Base-by-base conservation (phyloP, 2,329 filamentous ascomycete genomes). In the Boeremia lycopersici region DNA sequence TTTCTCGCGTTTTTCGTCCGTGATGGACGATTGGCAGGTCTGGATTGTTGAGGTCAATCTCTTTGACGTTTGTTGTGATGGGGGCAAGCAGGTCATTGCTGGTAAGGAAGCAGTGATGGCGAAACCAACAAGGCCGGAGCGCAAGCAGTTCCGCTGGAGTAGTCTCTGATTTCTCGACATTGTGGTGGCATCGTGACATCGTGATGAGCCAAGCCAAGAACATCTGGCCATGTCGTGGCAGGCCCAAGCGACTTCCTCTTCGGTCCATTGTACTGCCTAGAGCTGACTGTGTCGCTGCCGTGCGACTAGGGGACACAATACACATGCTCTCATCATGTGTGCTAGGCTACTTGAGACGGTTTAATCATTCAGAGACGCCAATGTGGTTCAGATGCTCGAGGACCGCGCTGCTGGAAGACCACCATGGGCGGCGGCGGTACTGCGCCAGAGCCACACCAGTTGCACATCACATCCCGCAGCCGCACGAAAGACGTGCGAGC, bases 391-490 rank as follows among this genome's bases (percentile, higher is more conserved):
- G 17, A 40, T 30, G 30, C 41, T 25, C 52, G 28, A 38, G 25
- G 11, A 41, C 52, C 52, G 42, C 46, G 31, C 33, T 26, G 25
- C 36, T 47, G 41, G 46, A 33, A 33, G 38, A 19, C 13, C 31
- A 43, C 38, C 46, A 41, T 19, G 41, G 19, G 39, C 17, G 47
- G 39, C 17, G 47, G 46, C 40, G 39, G 44, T 42, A 52, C 43
- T 30, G 23, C 42, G 39, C 45, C 13, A 57, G 48, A 53, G 50
- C 55, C 50, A 46, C 55, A 50, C 40, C 17, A 57, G 34, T 29
- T 29, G 34, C 19, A 23, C 35, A 40, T 46, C 30, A 10, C 28
- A 12, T 26, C 41, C 6, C 40, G 45, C 28, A 40, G 28, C 17
- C 19, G 19, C 45, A 30, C 23, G 39, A 28, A 35, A 43, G 11